A percentile compares a stretch with the other conserved stretches of the same genome.
phyloP scores from a whole-genome alignment of 2,329 filamentous ascomycete species.

The Xenoacremonium recifei region DNA sequence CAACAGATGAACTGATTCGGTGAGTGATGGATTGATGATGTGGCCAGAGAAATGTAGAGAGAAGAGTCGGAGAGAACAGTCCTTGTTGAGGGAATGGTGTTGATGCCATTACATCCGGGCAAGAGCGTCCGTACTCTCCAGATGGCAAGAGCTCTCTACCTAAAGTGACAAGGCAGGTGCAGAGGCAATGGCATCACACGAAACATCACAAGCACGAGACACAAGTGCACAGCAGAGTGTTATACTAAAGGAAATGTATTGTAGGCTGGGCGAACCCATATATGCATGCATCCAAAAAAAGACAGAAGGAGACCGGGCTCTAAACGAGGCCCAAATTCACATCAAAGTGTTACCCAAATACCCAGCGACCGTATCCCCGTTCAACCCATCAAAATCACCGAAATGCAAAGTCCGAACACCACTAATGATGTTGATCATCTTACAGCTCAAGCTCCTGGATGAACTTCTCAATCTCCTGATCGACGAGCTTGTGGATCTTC shows the following conservation, averaged over 20 bases:
- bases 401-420: conserved; percentile 26
- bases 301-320: conserved; percentile 17
- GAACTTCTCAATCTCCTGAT: conserved; percentile 61
- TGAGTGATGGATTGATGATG: too few relatives aligned
- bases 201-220: too few relatives aligned
- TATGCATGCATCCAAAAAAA: conserved; percentile 11
- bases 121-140: too few relatives aligned
- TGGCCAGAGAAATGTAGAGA: too few relatives aligned
- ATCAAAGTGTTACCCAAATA: conserved; percentile 26
- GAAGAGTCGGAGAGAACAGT: too few relatives aligned
- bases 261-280: conserved; percentile 1
- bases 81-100: too few relatives aligned
- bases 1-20: too few relatives aligned
- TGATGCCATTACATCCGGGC: too few relatives aligned
- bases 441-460: conserved; percentile 49
- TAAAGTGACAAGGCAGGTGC: too few relatives aligned
- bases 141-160: too few relatives aligned
- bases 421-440: conserved; percentile 23
- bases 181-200: too few relatives aligned
- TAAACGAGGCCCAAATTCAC: conserved; percentile 16
- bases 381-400: conserved; percentile 21
- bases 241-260: conserved; percentile 12
- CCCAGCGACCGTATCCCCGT: conserved; percentile 18
- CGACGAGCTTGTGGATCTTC: conserved; percentile 62
- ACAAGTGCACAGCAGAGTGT: not conserved